These are phyloP conservation scores for Beta macrorhiza DNA, from an alignment of 179 eudicot species.

Conservation along the genomic window DNA sequence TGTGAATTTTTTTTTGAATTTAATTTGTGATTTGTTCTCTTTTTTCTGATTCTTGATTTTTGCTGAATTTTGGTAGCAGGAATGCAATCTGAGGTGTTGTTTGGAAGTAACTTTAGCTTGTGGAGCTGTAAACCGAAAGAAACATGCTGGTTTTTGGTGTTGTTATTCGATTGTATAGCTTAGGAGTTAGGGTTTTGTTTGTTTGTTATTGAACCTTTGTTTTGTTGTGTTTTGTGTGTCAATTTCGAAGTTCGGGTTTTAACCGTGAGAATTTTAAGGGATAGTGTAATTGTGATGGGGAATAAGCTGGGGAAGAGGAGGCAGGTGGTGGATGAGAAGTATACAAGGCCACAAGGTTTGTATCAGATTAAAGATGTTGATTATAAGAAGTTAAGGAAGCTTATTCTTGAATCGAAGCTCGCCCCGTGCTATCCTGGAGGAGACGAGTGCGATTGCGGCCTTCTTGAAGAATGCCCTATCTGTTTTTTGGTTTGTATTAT, in stretches of 20 bases:
- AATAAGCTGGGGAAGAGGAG: constrained; percentile 69
- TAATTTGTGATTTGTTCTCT: background rate
- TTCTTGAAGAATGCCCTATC: constrained; percentile 92
- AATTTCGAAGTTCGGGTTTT: background rate
- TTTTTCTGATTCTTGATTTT: too few relatives aligned
- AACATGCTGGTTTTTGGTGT: background rate
- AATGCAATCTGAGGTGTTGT: constrained; percentile 12
- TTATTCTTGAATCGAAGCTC: constrained; percentile 88
- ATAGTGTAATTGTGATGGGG: constrained; percentile 35
- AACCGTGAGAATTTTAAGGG: background rate
- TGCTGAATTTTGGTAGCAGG: background rate
- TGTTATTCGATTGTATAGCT: constrained; percentile 6
- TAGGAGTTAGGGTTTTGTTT: constrained; percentile 11
- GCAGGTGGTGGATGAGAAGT: constrained; percentile 94
- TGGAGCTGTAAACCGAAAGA: background rate
- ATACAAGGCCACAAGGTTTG: constrained; percentile 92
- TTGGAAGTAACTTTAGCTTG: background rate
- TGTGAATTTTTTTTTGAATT: background rate
- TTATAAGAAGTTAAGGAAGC: constrained; percentile 89
- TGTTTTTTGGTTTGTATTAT: constrained; percentile 72
- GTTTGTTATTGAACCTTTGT: background rate
- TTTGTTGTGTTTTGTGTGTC: background rate
- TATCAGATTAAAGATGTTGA: constrained; percentile 87
- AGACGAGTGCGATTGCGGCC: constrained; percentile 60
- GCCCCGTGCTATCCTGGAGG: constrained; percentile 98